Conservation (phyloP, 2,329 filamentous ascomycete species). For the Colletotrichum gloeosporioides region DNA sequence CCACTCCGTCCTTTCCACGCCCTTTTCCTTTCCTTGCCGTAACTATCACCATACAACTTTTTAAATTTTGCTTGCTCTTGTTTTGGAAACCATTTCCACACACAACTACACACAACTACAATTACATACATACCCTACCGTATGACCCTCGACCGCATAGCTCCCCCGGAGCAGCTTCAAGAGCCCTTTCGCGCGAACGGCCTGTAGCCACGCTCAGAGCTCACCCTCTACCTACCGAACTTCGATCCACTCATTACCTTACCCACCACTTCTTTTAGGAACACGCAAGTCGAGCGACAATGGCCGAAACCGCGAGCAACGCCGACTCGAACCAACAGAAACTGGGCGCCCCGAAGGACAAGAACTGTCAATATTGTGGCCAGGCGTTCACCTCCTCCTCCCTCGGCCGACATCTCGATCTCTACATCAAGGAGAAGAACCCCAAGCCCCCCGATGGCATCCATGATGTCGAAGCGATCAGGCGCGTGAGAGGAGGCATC, state of each 20-base stretch:
- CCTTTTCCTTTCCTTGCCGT: conserved; percentile 2
- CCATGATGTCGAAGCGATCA: conserved; percentile 89
- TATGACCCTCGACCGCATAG: conserved; percentile 18
- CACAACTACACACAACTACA: background rate
- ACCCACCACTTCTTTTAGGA: background rate
- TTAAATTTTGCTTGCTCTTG: background rate
- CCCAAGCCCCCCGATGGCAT: conserved; percentile 86
- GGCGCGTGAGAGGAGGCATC: conserved; percentile 81
- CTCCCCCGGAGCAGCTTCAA: conserved; percentile 22
- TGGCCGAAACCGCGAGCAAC: conserved; percentile 30
- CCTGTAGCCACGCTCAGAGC: background rate
- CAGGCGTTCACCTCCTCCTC: conserved; percentile 94
- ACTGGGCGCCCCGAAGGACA: conserved; percentile 73
- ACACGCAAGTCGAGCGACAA: conserved; percentile 18
- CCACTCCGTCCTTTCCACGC: conserved; percentile 5
- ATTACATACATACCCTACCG: background rate
- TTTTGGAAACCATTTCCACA: background rate
- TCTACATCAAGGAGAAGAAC: conserved; percentile 94
- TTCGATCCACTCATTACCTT: background rate
- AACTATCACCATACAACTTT: background rate
- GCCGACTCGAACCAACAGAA: conserved; percentile 44
- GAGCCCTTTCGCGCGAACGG: background rate
- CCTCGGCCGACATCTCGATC: conserved; percentile 89
- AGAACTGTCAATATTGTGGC: conserved; percentile 84
- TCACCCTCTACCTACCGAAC: background rate